Evolutionary conservation across 2,329 filamentous ascomycete genomes (phyloP), one percentile per base, ranked within the genome.

Genomic region (Diaporthe australafricana): DNA sequence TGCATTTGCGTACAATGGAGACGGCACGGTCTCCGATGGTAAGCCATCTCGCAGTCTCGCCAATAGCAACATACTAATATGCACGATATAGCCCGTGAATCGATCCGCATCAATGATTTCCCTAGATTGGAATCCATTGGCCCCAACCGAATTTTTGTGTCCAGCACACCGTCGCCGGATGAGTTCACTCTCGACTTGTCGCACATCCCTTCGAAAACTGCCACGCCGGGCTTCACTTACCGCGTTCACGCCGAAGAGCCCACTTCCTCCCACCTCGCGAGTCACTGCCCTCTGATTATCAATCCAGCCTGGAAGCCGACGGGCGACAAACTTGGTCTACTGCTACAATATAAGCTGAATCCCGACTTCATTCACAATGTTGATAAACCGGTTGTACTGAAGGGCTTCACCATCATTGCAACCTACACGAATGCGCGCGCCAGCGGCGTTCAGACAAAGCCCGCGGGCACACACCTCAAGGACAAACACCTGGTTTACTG

Each of bases 141-240:
- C 0, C 95, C 95, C 1, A 99, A 99, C 80, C 94, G 94, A 53
- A 93, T 95, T 71, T 97, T 98, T 82, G 91, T 98, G 66, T 90
- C 91, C 40, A 92, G 94, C 76, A 86, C 88, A 6, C 82, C 85
- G 1, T 79, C 86, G 1, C 88, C 92, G 4, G 95, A 97, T 72
- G 92, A 96, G 78, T 99, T 97, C 82, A 89, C 86, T 0, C 84
- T 99, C 40, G 90, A 95, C 74, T 83, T 96, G 8, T 87, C 90
- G 17, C 90, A 92, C 79, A 88, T 98, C 75, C 84, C 73, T 12
- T 16, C 87, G 73, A 87, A 91, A 76, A 90, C 92, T 77, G 92
- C 94, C 1, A 89, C 92, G 0, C 91, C 96, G 8, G 96, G 93
- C 9, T 98, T 99, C 84, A 97, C 96, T 72, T 99, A 98, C 81